These are phyloP conservation scores for Boletus subparvulus DNA, from an alignment of 768 basidiomycete species.

Conservation along the genomic window DNA sequence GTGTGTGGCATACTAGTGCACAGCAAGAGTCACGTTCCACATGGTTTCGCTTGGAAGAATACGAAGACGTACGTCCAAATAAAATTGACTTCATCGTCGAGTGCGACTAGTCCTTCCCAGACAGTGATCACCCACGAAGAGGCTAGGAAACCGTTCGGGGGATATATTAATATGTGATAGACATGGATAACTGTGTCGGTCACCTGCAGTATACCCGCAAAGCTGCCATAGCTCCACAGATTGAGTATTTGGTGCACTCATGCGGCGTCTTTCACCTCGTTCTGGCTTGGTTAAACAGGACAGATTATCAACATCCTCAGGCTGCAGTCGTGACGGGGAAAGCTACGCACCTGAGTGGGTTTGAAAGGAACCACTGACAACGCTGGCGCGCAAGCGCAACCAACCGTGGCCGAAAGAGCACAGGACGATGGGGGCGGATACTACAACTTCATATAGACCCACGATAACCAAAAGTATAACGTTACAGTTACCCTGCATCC, in stretches of 20 bases:
- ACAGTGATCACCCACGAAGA: conserved; percentile 5
- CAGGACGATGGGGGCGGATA: neutral
- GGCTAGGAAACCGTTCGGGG: neutral
- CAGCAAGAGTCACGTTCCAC: neutral
- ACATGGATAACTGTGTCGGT: neutral
- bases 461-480: neutral
- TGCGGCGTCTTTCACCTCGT: neutral
- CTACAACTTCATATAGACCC: neutral
- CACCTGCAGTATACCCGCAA: conserved; percentile 9
- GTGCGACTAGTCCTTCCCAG: conserved; percentile 22
- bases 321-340: neutral
- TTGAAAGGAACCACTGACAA: neutral
- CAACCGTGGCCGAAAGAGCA: neutral
- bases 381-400: neutral
- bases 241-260: neutral
- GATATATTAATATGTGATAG: neutral
- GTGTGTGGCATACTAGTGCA: conserved; percentile 13
- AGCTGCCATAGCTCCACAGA: neutral
- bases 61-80: conserved; percentile 25
- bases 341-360: neutral
- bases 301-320: neutral
- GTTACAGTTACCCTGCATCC: conserved; percentile 4
- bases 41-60: neutral
- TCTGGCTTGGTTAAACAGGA: neutral
- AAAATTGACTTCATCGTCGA: conserved; percentile 19